Evolutionary conservation across 179 eudicot species (phyloP).

Genomic region (Silene noctiflora): DNA sequence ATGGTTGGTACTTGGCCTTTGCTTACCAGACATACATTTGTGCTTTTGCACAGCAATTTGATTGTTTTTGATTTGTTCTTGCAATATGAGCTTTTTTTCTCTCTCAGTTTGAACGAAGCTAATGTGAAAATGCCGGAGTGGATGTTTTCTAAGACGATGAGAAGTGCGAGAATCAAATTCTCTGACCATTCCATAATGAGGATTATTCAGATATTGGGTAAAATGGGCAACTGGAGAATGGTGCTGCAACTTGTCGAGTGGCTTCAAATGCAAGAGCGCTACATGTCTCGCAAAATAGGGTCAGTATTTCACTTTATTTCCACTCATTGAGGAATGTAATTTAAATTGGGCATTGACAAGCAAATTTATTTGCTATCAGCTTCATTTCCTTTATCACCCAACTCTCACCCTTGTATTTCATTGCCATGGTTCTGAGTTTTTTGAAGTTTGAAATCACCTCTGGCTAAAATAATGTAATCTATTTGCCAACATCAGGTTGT

Average conservation of each 20-base stretch:
- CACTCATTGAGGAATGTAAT: slow-evolving; percentile 6
- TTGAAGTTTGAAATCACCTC: background rate
- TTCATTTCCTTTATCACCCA: background rate
- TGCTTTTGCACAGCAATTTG: background rate
- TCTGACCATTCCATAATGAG: slow-evolving; percentile 77
- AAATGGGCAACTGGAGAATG: slow-evolving; percentile 78
- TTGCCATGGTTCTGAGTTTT: background rate
- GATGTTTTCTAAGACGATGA: slow-evolving; percentile 87
- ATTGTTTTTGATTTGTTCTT: slow-evolving; percentile 2
- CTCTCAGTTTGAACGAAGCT: slow-evolving; percentile 55
- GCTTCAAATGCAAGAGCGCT: slow-evolving; percentile 85
- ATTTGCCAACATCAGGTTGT: background rate
- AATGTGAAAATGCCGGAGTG: slow-evolving; percentile 82
- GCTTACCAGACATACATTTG: slow-evolving; percentile 6
- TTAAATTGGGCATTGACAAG: background rate
- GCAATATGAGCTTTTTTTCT: slow-evolving; percentile 17
- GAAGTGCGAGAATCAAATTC: slow-evolving; percentile 75
- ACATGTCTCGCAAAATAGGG: slow-evolving; percentile 70
- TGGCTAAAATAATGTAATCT: background rate
- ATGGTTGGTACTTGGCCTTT: slow-evolving; percentile 44
- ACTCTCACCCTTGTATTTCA: background rate
- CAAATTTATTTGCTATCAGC: background rate
- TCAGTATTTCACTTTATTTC: slow-evolving; percentile 21
- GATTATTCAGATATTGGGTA: slow-evolving; percentile 85
- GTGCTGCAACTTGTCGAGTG: slow-evolving; percentile 91